Conservation (phyloP, 345 rosid species). For the Turritis glabra region DNA sequence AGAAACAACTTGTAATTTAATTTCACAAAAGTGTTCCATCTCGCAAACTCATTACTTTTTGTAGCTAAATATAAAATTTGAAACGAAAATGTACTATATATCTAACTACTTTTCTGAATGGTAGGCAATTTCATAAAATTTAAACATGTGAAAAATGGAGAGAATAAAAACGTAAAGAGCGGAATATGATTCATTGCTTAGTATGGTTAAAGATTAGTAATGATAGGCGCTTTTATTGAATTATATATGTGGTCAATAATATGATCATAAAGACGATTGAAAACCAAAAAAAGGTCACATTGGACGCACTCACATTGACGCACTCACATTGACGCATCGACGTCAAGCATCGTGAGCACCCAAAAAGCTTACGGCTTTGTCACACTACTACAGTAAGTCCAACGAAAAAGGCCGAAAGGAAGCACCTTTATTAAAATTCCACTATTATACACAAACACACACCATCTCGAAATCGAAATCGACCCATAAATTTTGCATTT, state of each 20-base stretch:
- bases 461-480: constrained; percentile 15
- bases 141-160: background rate
- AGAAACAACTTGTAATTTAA: too few species aligned
- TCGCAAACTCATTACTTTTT: too few species aligned
- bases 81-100: background rate
- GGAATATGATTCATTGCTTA: constrained; percentile 22
- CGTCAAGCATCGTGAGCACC: constrained; percentile 21
- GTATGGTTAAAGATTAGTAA: background rate
- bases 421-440: constrained; percentile 16
- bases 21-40: too few species aligned
- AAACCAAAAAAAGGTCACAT: background rate
- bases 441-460: too few species aligned
- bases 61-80: background rate
- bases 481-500: constrained; percentile 23
- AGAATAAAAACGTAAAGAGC: constrained; percentile 11
- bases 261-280: background rate
- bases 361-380: constrained; percentile 31
- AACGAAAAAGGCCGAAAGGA: background rate
- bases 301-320: too few species aligned
- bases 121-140: background rate
- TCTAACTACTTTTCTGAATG: too few species aligned
- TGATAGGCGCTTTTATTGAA: constrained; percentile 17
- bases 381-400: constrained; percentile 24
- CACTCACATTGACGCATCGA: constrained; percentile 21
- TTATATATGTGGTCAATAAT: background rate